Evolutionary conservation across 2,329 filamentous ascomycete species (phyloP).

Genomic region (Curvularia verruculosa): DNA sequence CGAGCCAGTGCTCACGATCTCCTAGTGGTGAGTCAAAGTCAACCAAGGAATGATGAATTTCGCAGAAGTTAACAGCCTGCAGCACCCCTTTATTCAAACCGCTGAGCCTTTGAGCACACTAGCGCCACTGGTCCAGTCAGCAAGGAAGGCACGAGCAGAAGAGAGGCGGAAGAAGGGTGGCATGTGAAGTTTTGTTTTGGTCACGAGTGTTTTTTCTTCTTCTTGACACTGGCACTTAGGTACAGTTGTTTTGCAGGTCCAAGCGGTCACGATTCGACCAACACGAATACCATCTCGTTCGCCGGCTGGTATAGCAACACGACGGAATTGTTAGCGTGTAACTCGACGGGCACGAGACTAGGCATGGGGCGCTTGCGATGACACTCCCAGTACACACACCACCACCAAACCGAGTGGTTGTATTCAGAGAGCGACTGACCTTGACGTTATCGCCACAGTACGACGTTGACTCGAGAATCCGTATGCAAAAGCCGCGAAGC

Average conservation of each 20-base stretch:
- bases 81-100: conserved; percentile 59
- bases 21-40: conserved; percentile 72
- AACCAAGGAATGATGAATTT: neutral
- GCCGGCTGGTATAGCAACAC: conserved; percentile 39
- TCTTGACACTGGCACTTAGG: conserved; percentile 36
- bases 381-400: conserved; percentile 3
- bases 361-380: conserved; percentile 1
- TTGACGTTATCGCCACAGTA: conserved; percentile 8
- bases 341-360: conserved; percentile 7
- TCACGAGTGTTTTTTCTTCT: conserved; percentile 30
- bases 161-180: conserved; percentile 64
- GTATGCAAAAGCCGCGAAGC: conserved; percentile 22
- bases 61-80: conserved; percentile 18
- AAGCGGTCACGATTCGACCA: conserved; percentile 24
- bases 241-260: conserved; percentile 26
- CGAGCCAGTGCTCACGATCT: conserved; percentile 93
- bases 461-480: conserved; percentile 9
- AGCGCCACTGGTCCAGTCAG: conserved; percentile 84
- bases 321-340: conserved; percentile 16
- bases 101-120: conserved; percentile 68
- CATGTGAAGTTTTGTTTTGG: conserved; percentile 40
- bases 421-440: neutral
- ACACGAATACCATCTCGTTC: conserved; percentile 34
- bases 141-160: conserved; percentile 81
- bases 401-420: conserved; percentile 7